Evolutionary conservation across 139 green algal species (phyloP).

Genomic region (Mychonastes homosphaera): DNA sequence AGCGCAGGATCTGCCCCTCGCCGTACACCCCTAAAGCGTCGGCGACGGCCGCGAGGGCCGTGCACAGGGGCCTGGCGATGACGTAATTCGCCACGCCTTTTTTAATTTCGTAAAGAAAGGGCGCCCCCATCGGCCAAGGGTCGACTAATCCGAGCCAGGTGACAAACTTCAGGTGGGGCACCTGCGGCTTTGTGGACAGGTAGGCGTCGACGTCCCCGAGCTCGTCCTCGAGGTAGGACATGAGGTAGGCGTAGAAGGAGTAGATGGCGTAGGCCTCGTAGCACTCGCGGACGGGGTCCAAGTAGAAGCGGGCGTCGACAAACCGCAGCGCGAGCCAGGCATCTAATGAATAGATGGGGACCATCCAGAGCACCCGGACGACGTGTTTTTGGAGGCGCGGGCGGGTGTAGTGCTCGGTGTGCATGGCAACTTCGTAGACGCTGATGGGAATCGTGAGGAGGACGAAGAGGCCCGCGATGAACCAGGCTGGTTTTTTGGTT

Average conservation of each 20-base stretch:
- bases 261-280: constrained; percentile 95
- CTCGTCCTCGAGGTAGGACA: constrained; percentile 70
- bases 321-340: constrained; percentile 79
- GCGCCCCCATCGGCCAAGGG: constrained; percentile 31
- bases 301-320: constrained; percentile 42
- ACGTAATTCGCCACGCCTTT: constrained; percentile 88
- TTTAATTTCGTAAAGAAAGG: constrained; percentile 43
- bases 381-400: constrained; percentile 80
- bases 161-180: constrained; percentile 10
- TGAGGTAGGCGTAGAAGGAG: constrained; percentile 88
- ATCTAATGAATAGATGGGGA: constrained; percentile 84
- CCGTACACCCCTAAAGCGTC: constrained; percentile 53
- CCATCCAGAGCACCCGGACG: constrained; percentile 85
- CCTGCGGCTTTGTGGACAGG: constrained; percentile 34
- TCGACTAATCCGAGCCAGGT: constrained; percentile 13
- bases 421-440: constrained; percentile 87
- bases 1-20: constrained; percentile 55
- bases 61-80: constrained; percentile 72
- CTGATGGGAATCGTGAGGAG: constrained; percentile 76
- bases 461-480: constrained; percentile 85
- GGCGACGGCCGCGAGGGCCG: constrained; percentile 50
- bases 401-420: constrained; percentile 85
- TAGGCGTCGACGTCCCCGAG: constrained; percentile 60
- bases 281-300: constrained; percentile 79
- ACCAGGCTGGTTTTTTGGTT: constrained; percentile 84